Evolutionary conservation across 805 yeast species (phyloP).

Genomic region (Kregervanrija delftensis): DNA sequence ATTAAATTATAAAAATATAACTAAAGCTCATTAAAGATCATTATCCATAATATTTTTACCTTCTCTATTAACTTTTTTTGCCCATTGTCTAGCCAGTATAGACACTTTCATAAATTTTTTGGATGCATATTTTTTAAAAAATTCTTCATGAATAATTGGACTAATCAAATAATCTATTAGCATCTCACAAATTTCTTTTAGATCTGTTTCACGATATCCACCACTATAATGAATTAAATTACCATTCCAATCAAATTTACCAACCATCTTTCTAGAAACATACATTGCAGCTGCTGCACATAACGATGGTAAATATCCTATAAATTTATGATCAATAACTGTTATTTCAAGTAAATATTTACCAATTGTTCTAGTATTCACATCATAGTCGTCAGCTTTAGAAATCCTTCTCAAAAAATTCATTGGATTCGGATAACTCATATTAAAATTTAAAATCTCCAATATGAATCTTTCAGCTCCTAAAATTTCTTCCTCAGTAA

Average conservation of each 20-base stretch:
- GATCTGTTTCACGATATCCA: conserved; percentile 69
- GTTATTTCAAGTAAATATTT: conserved; percentile 78
- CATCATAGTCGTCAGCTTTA: conserved; percentile 85
- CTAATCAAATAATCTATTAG: conserved; percentile 69
- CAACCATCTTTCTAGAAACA: conserved; percentile 67
- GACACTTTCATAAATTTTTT: conserved; percentile 84
- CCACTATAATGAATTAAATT: conserved; percentile 89
- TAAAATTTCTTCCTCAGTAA: conserved; percentile 71
- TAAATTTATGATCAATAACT: conserved; percentile 66
- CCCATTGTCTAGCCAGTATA: conserved; percentile 77
- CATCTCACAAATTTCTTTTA: conserved; percentile 66
- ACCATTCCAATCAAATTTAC: conserved; percentile 68
- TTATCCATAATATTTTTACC: conserved; percentile 36
- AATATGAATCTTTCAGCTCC: conserved; percentile 78
- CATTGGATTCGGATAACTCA: conserved; percentile 85
- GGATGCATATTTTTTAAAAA: conserved; percentile 87
- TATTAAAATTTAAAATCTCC: conserved; percentile 62
- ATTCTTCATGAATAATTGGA: conserved; percentile 86
- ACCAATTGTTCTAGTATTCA: conserved; percentile 75
- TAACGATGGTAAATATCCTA: conserved; percentile 67
- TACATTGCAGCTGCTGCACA: conserved; percentile 88
- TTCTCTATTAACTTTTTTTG: conserved; percentile 48
- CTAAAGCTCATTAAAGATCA: conserved; percentile 14
- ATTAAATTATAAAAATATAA: background rate
- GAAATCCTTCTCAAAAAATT: conserved; percentile 83